These are phyloP conservation scores for Capronia epimyces DNA, from an alignment of 2,329 filamentous ascomycete genomes.

Conservation along the genomic window DNA sequence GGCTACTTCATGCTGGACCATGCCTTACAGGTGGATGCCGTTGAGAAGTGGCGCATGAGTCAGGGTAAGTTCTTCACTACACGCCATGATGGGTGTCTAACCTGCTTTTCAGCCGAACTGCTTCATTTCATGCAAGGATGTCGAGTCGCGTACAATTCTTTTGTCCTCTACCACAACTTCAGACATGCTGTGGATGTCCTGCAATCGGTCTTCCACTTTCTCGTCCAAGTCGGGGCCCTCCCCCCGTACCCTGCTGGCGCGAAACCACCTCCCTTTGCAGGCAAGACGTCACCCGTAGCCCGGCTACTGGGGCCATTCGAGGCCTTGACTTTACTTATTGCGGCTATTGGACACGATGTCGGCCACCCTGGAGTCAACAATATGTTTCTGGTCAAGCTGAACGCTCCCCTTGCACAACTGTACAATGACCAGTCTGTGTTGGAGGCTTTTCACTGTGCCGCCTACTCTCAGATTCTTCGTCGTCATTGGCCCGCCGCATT, in stretches of 20 bases:
- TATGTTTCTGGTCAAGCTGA: conserved; percentile 85
- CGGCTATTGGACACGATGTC: conserved; percentile 96
- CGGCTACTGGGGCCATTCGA: conserved; percentile 78
- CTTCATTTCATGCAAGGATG: conserved; percentile 82
- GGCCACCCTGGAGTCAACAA: conserved; percentile 98
- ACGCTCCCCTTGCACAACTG: conserved; percentile 85
- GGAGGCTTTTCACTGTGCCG: conserved; percentile 95
- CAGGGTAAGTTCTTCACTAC: conserved; percentile 53
- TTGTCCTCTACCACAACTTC: conserved; percentile 97
- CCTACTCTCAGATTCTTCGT: conserved; percentile 90
- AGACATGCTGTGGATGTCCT: conserved; percentile 94
- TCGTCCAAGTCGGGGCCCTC: conserved; percentile 71
- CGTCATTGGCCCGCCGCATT: conserved; percentile 85
- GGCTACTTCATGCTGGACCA: conserved; percentile 87
- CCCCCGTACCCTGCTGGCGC: conserved; percentile 56
- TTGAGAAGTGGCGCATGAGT: conserved; percentile 73
- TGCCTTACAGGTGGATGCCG: conserved; percentile 71
- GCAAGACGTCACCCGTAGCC: conserved; percentile 59
- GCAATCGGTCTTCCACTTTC: conserved; percentile 86
- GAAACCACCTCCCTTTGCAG: conserved; percentile 30
- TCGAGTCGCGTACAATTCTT: conserved; percentile 89
- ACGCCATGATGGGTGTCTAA: conserved; percentile 35
- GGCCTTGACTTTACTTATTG: conserved; percentile 79
- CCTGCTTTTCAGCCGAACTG: conserved; percentile 59
- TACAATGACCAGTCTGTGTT: conserved; percentile 97